Evolutionary conservation across 2,329 filamentous ascomycete genomes (phyloP).

Genomic region (Diaporthe capsici): DNA sequence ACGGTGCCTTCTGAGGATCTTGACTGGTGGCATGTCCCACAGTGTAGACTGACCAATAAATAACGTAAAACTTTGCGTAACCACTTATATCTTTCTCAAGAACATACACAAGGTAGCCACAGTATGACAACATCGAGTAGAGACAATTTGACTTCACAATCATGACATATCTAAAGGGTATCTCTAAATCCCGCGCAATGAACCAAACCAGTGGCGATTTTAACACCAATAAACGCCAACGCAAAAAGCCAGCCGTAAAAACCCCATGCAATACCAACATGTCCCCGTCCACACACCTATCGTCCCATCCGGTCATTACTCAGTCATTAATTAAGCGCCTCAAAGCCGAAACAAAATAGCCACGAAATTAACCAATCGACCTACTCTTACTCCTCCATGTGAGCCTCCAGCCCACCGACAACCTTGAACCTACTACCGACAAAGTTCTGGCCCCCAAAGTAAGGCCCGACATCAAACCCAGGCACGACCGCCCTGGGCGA

Average conservation of each 20-base stretch:
- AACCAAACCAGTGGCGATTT: background rate
- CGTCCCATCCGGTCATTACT: background rate
- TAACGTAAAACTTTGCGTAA: background rate
- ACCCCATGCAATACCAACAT: conserved; percentile 9
- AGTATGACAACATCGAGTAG: background rate
- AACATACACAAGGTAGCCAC: background rate
- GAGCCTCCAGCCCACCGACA: conserved; percentile 40
- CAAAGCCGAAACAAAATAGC: background rate
- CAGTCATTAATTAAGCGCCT: background rate
- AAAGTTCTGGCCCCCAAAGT: conserved; percentile 37
- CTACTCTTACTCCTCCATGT: conserved; percentile 41
- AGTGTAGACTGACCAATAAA: background rate
- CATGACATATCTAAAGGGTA: conserved; percentile 29
- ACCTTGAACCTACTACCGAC: conserved; percentile 38
- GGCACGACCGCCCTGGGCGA: conserved; percentile 11
- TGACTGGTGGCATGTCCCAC: no score
- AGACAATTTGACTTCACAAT: conserved; percentile 8
- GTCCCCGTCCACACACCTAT: background rate
- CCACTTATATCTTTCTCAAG: background rate
- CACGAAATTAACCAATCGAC: background rate
- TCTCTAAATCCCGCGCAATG: conserved; percentile 28
- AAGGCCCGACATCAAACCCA: conserved; percentile 33
- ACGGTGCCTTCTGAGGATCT: background rate
- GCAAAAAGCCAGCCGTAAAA: background rate
- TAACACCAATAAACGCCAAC: conserved; percentile 16